These are phyloP conservation scores for Talaromyces piceae DNA, from an alignment of 2,329 filamentous ascomycete species.

Conservation along the genomic window DNA sequence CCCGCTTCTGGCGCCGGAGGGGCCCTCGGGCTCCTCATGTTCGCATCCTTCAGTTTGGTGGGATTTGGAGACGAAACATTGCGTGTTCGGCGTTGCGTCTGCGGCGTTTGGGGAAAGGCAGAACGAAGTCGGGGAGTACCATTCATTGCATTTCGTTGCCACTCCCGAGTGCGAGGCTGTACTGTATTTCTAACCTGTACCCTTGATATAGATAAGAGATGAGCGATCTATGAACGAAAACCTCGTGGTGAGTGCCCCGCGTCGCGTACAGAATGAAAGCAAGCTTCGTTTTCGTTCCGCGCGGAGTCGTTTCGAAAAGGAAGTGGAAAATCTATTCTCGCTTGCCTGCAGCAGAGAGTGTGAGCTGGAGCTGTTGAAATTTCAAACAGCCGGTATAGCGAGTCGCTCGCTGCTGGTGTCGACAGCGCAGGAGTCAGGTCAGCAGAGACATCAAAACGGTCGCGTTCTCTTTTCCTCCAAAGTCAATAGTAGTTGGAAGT, in stretches of 20 bases:
- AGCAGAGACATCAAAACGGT: neutral
- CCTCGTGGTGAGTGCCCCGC: constrained; percentile 1
- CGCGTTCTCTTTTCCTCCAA: too few relatives aligned
- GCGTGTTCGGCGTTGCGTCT: constrained; percentile 33
- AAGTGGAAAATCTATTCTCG: neutral
- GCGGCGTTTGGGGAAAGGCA: constrained; percentile 71
- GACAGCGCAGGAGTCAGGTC: neutral
- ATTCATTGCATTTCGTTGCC: constrained; percentile 63
- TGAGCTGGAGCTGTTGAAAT: neutral
- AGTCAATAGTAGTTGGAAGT: neutral
- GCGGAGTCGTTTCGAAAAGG: neutral
- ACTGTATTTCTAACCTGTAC: neutral
- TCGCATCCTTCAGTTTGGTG: constrained; percentile 17
- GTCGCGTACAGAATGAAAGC: neutral
- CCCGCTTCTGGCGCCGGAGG: constrained; percentile 19
- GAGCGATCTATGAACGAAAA: neutral
- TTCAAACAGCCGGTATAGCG: neutral
- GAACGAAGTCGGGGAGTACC: constrained; percentile 74
- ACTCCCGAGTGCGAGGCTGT: constrained; percentile 1
- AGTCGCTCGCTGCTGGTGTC: neutral
- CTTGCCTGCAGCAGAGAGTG: neutral
- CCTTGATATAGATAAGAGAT: neutral
- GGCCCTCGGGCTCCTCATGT: constrained; percentile 15
- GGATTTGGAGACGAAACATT: constrained; percentile 19
- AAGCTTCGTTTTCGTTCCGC: neutral